Percentiles rank a stretch among this genome's conserved stretches.
Evolutionary conservation across 1,139 yeast species (phyloP).

Genomic region (Pneumocystis oryctolagi): DNA sequence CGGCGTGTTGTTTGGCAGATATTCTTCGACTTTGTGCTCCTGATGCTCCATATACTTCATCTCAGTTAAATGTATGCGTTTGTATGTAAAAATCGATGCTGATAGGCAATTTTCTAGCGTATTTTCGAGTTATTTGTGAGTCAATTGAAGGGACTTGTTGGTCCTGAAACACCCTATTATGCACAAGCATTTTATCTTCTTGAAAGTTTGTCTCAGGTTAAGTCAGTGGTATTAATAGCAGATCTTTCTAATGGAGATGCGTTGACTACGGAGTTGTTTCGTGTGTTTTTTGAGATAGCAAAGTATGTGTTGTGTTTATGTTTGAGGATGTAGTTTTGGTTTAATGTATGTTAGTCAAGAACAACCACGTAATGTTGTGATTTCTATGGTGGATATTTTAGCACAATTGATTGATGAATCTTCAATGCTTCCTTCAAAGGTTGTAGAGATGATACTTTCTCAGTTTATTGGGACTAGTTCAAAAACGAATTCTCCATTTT

Average conservation of each 20-base stretch:
- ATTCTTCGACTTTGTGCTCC: slow-evolving; percentile 71
- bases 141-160: slow-evolving; percentile 45
- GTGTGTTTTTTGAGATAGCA: slow-evolving; percentile 44
- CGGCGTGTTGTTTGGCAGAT: slow-evolving; percentile 65
- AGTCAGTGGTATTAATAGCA: slow-evolving; percentile 62
- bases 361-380: slow-evolving; percentile 30
- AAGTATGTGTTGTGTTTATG: slow-evolving; percentile 15
- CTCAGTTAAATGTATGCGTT: slow-evolving; percentile 37
- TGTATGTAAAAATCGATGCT: not conserved
- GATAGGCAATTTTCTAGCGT: slow-evolving; percentile 10
- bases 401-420: slow-evolving; percentile 67
- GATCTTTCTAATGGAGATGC: slow-evolving; percentile 50
- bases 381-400: slow-evolving; percentile 50
- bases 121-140: slow-evolving; percentile 33
- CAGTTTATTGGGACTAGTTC: slow-evolving; percentile 28
- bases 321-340: slow-evolving; percentile 1
- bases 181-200: slow-evolving; percentile 53
- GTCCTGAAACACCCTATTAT: slow-evolving; percentile 49
- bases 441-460: slow-evolving; percentile 47
- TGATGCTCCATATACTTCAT: slow-evolving; percentile 69
- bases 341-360: slow-evolving; percentile 19
- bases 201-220: slow-evolving; percentile 58
- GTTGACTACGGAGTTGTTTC: slow-evolving; percentile 43
- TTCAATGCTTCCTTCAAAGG: slow-evolving; percentile 48
- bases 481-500: slow-evolving; percentile 19